Percentiles rank a stretch among this genome's conserved stretches.
Evolutionary conservation across 1,284 basidiomycete species (phyloP).

Genomic region (Exobasidium cylindrosporum): DNA sequence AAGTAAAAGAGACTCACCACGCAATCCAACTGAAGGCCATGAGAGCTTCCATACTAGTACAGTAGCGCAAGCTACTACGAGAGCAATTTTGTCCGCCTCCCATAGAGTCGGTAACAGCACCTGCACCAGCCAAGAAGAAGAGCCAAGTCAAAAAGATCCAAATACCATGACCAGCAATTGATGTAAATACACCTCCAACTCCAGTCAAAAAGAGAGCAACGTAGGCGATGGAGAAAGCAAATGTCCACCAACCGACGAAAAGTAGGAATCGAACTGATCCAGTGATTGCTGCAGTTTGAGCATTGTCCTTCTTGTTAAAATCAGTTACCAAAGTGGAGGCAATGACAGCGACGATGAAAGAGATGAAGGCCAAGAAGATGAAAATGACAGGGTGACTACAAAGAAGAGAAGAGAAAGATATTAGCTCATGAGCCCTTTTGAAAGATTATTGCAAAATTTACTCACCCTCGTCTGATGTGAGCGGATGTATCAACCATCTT

Average conservation of each 20-base stretch:
- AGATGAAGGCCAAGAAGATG: conserved; percentile 35
- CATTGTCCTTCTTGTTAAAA: conserved; percentile 39
- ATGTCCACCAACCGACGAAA: conserved; percentile 52
- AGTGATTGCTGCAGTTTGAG: conserved; percentile 24
- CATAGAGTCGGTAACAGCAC: conserved; percentile 40
- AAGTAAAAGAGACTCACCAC: conserved; percentile 37
- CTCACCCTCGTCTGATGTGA: conserved; percentile 10
- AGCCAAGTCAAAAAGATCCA: conserved; percentile 47
- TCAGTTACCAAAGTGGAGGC: conserved; percentile 41
- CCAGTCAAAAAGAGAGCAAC: conserved; percentile 51
- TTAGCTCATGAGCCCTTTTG: not conserved
- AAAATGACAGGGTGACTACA: conserved; percentile 51
- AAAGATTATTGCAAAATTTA: not conserved
- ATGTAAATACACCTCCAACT: conserved; percentile 49
- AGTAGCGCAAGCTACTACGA: conserved; percentile 32
- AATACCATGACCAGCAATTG: conserved; percentile 51
- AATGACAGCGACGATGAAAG: conserved; percentile 51
- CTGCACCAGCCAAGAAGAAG: conserved; percentile 50
- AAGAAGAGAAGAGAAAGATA: conserved; percentile 20
- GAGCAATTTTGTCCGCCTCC: conserved; percentile 19
- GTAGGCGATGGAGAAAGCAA: conserved; percentile 44
- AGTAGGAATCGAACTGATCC: conserved; percentile 44
- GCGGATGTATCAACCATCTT: conserved; percentile 6
- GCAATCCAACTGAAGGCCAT: conserved; percentile 52
- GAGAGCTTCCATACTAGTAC: conserved; percentile 47